A percentile compares a stretch with the other conserved stretches of the same genome.
phyloP scores from a whole-genome alignment of 139 green algal genomes.

The Diplosphaera chodatii region DNA sequence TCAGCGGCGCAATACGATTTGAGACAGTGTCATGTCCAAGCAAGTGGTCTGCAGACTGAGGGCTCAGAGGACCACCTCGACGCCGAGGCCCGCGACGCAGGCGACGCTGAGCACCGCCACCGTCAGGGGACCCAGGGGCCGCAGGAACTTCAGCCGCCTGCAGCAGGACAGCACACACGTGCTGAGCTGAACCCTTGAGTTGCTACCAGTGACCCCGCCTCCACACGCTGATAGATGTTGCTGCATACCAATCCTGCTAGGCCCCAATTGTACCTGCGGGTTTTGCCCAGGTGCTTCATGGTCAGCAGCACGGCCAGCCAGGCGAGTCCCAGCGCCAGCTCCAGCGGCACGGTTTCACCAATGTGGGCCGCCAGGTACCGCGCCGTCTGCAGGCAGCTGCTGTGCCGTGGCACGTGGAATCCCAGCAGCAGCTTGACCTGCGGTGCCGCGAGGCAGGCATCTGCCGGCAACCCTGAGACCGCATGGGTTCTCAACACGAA shows the following conservation, averaged over 20 bases:
- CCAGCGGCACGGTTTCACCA: neutral
- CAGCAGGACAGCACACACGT: neutral
- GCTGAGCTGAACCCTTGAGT: too few relatives aligned
- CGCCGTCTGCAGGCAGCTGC: constrained; percentile 1
- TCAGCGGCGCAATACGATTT: too few relatives aligned
- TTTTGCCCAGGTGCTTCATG: constrained; percentile 3
- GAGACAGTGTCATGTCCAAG: too few relatives aligned
- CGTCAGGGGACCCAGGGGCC: constrained; percentile 16
- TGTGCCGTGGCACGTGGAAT: neutral
- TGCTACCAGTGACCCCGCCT: too few relatives aligned
- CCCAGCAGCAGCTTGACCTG: constrained; percentile 10
- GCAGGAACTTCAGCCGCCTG: constrained; percentile 7
- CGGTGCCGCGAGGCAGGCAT: too few relatives aligned
- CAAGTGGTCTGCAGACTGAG: too few relatives aligned
- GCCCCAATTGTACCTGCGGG: neutral
- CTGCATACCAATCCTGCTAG: too few relatives aligned
- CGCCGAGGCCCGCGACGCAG: constrained; percentile 15
- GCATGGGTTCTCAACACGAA: too few relatives aligned
- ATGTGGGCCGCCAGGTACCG: neutral
- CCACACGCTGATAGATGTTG: too few relatives aligned
- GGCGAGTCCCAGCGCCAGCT: constrained; percentile 12
- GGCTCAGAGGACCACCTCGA: too few relatives aligned
- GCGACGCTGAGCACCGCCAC: constrained; percentile 56
- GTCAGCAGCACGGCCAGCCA: constrained; percentile 18
- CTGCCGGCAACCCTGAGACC: too few relatives aligned